These are phyloP conservation scores for Perilla frutescens DNA, from an alignment of 257 asterid genomes.

Conservation along the genomic window DNA sequence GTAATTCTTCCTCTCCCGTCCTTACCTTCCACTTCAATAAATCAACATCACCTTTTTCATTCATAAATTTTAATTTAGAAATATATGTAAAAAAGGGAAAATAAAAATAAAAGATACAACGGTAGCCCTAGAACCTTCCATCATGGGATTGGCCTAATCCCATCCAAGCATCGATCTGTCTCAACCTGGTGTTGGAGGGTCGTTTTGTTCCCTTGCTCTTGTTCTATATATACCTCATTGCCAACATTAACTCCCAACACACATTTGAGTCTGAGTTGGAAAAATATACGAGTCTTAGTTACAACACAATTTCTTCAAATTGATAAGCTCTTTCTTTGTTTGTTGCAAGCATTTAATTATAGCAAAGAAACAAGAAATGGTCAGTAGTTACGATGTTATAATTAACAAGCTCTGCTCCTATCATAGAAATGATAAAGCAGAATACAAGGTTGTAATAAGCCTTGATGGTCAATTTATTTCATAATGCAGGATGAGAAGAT, in stretches of 20 bases:
- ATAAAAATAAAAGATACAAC: neutral
- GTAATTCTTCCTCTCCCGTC: conserved; percentile 22
- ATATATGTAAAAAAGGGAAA: neutral
- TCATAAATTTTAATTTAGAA: neutral
- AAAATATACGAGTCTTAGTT: no score
- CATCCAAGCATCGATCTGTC: conserved; percentile 44
- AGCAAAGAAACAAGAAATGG: conserved; percentile 36
- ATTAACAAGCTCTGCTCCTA: no score
- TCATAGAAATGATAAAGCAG: neutral
- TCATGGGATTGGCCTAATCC: conserved; percentile 57
- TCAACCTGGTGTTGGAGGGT: conserved; percentile 50
- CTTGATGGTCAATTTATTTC: neutral
- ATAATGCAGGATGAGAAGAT: conserved; percentile 53
- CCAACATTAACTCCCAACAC: conserved; percentile 22
- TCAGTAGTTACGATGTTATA: conserved; percentile 29
- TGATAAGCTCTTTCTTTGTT: neutral
- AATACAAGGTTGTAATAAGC: neutral
- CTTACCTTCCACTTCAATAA: conserved; percentile 51
- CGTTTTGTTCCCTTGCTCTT: conserved; percentile 33
- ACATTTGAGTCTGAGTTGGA: conserved; percentile 20
- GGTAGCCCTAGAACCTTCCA: conserved; percentile 56
- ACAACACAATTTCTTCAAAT: conserved; percentile 9
- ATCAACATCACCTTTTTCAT: conserved; percentile 57
- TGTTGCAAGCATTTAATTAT: neutral
- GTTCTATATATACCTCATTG: conserved; percentile 57